Base-by-base conservation (phyloP, 805 yeast genomes). In the Brettanomyces custersianus region DNA sequence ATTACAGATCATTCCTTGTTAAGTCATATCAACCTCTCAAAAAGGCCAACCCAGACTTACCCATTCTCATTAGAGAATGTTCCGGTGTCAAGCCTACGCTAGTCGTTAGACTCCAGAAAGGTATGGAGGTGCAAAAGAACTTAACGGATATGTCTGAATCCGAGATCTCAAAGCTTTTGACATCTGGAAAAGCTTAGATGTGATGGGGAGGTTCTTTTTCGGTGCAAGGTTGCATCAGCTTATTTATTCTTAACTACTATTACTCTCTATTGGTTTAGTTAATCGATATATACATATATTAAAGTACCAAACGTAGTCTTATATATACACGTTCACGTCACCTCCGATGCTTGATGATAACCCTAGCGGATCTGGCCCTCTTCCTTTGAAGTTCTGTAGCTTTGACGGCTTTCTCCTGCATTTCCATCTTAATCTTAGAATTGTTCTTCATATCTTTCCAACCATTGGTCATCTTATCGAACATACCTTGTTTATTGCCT, bases 61-160 rank as follows among this genome's bases (percentile, higher is more conserved):
- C 94, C 10, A 77, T 85, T 37, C 66, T 85, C 53, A 69, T 85
- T 42, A 77, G 95, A 60, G 95, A 85, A 59, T 73, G 86, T 22
- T 64, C 63, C 42, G 85, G 84, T 34, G 74, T 79, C 37, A 67
- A 78, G 34, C 94, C 95, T 28, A 68, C 77, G 32, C 71, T 83
- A 36, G 80, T 74, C 40, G 83, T 88, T 25, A 74, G 95, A 55
- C 77, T 77, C 42, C 85, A 66, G 34, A 67, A 66, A 47, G 77
- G 77, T 25, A 56, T 55, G 38, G 77, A 71, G 54, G 54, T 69
- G 34, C 68, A 67, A 51, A 69, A 61, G 46, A 64, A 51, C 38
- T 65, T 73, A 44, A 70, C 67, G 20, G 71, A 70, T 5, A 59
- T 72, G 48, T 66, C 60, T 34, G 70, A 64, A 46, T 54, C 57